Evolutionary conservation across 225 moss, liverwort and hornwort genomes (phyloP), one percentile per base, ranked within the genome.

Genomic region (Asterella californica): DNA sequence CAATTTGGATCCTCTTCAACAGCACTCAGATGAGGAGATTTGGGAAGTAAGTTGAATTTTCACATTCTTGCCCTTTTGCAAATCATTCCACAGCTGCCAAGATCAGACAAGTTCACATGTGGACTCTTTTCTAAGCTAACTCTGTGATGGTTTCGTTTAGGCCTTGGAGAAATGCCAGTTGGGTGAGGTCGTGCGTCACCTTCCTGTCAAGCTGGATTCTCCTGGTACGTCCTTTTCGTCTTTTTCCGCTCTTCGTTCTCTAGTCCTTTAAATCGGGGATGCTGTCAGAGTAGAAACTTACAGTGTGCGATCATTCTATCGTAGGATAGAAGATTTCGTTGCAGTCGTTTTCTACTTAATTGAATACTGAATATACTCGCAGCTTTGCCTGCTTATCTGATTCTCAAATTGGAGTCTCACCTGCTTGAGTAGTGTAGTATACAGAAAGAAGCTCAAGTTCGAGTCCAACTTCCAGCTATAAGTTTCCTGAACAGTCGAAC

Each of bases 41-140:
- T 93, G 92, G 92, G 90, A 91, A 87, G 92, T 92, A 85, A 54
- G 50, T 78, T 46, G n/a, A n/a, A n/a, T n/a, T n/a, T n/a, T n/a
- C n/a, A n/a, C n/a, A n/a, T n/a, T n/a, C n/a, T n/a, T n/a, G n/a
- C n/a, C n/a, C n/a, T 2, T 42, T 42, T 42, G 42, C 42, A 42
- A 42, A 2, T 42, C 4, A 7, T 7, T 42, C 42, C 42, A 3
- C 4, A 42, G 42, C 7, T 42, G 42, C 42, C 42, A 42, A 42
- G 7, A 42, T 42, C 42, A 7, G 7, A 42, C 42, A 42, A 42
- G 42, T 42, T n/a, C 42, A 42, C 7, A 42, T 42, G 42, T 3
- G 42, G 42, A 42, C 42, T 42, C 42, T 42, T 7, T 42, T 7
- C 42, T 42, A 8, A 14, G 11, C 18, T 55, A 18, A 57, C 29